phyloP scores from a whole-genome alignment of 169 alveolate genomes.

The Plasmodium vinckei region DNA sequence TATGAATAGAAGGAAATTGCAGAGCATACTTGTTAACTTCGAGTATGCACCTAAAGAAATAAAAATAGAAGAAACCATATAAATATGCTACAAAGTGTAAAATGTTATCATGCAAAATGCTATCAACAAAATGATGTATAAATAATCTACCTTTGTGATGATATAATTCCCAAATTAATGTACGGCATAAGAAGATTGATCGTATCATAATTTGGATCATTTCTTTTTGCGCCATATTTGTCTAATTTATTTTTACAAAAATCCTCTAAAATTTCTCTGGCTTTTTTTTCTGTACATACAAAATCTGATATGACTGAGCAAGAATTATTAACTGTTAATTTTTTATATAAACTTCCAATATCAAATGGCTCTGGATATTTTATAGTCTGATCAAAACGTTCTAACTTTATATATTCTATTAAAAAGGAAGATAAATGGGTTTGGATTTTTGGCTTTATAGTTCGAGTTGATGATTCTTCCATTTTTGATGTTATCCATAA shows the following conservation, averaged over 20 bases:
- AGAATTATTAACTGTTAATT: conserved; percentile 25
- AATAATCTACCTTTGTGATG: conserved; percentile 40
- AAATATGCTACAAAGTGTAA: background rate
- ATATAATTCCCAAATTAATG: conserved; percentile 41
- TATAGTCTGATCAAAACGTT: conserved; percentile 16
- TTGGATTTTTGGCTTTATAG: conserved; percentile 73
- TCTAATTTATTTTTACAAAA: conserved; percentile 34
- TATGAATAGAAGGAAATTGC: conserved; percentile 23
- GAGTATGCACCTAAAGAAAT: conserved; percentile 30
- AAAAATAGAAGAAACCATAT: background rate
- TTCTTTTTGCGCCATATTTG: conserved; percentile 37
- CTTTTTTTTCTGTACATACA: conserved; percentile 57
- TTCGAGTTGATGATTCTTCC: conserved; percentile 71
- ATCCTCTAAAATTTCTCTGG: conserved; percentile 17
- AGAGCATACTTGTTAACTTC: conserved; percentile 34
- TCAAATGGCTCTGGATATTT: conserved; percentile 63
- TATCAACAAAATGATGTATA: background rate
- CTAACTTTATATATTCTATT: conserved; percentile 42
- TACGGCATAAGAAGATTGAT: conserved; percentile 17
- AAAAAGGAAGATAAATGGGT: conserved; percentile 25
- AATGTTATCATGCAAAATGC: background rate
- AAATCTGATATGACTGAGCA: conserved; percentile 17
- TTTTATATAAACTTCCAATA: conserved; percentile 17
- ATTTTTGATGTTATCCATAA: conserved; percentile 79
- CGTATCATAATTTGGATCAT: conserved; percentile 44